phyloP scores from a whole-genome alignment of 352 stramenopile genomes.

The Phytophthora chlamydospora region DNA sequence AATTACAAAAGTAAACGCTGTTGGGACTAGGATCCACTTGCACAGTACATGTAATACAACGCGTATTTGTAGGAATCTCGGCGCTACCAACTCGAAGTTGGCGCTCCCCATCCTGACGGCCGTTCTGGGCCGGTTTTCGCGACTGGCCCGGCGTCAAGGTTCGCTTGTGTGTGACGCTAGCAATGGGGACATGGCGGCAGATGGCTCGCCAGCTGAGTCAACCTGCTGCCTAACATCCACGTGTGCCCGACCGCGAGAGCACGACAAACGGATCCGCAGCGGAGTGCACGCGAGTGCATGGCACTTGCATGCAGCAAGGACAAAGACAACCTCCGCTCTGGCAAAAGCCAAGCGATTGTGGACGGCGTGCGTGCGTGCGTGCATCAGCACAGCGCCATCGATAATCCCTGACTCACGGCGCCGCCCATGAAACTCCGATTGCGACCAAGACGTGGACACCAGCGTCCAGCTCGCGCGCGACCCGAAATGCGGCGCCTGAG shows the following conservation, averaged over 20 bases:
- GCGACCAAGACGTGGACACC: constrained; percentile 19
- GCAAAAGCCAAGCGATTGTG: background rate
- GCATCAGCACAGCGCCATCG: background rate
- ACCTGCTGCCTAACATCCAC: constrained; percentile 23
- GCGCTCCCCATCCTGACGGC: too few species aligned
- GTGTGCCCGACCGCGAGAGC: constrained; percentile 11
- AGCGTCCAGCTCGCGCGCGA: background rate
- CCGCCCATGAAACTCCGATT: constrained; percentile 10
- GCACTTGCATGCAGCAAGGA: background rate
- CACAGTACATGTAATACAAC: too few species aligned
- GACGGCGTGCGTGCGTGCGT: background rate
- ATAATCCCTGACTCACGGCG: constrained; percentile 3
- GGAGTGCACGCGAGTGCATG: background rate
- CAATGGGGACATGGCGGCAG: background rate
- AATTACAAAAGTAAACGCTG: background rate
- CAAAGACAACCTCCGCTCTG: too few species aligned
- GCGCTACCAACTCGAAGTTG: too few species aligned
- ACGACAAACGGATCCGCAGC: constrained; percentile 22
- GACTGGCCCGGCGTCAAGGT: too few species aligned
- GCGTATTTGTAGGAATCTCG: too few species aligned
- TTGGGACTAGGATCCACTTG: too few species aligned
- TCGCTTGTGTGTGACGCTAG: background rate
- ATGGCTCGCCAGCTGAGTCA: constrained; percentile 29
- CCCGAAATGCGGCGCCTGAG: constrained; percentile 13
- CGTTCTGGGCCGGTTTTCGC: too few species aligned